phyloP scores from a whole-genome alignment of 352 stramenopile genomes.

The Pseudoperonospora humuli region DNA sequence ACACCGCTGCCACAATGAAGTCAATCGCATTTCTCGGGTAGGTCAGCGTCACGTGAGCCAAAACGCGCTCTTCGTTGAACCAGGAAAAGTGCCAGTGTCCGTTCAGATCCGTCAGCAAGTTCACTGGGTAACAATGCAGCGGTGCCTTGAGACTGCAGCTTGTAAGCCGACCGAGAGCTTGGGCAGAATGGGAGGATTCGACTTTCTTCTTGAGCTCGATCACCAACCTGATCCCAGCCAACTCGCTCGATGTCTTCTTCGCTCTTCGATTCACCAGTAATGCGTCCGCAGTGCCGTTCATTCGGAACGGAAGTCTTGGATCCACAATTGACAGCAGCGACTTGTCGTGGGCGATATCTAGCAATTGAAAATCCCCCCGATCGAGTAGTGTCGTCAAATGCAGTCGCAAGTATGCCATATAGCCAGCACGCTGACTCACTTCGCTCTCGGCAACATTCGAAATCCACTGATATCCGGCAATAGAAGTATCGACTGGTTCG shows the following conservation, averaged over 20 bases:
- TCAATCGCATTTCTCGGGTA: slow-evolving; percentile 21
- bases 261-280: no score
- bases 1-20: slow-evolving; percentile 14
- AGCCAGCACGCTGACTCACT: slow-evolving; percentile 13
- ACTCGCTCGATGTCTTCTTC: slow-evolving; percentile 10
- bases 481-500: slow-evolving; percentile 22
- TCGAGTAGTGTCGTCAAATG: slow-evolving; percentile 26
- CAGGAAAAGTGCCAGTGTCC: slow-evolving; percentile 22
- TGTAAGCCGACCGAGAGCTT: slow-evolving; percentile 25
- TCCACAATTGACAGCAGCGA: slow-evolving; percentile 15
- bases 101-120: slow-evolving; percentile 28
- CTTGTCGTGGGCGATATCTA: no score
- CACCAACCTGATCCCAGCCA: slow-evolving; percentile 21
- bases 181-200: slow-evolving; percentile 10
- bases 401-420: slow-evolving; percentile 22
- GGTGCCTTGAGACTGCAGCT: slow-evolving; percentile 22
- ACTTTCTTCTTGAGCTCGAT: no score
- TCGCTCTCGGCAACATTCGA: slow-evolving; percentile 9
- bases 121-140: slow-evolving; percentile 18
- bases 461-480: slow-evolving; percentile 19
- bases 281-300: slow-evolving; percentile 28
- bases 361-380: no score
- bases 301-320: slow-evolving; percentile 13
- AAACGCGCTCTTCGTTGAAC: slow-evolving; percentile 12
- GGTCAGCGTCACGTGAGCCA: slow-evolving; percentile 15